phyloP scores from a whole-genome alignment of 768 basidiomycete genomes.

The Hydnum rufescens region DNA sequence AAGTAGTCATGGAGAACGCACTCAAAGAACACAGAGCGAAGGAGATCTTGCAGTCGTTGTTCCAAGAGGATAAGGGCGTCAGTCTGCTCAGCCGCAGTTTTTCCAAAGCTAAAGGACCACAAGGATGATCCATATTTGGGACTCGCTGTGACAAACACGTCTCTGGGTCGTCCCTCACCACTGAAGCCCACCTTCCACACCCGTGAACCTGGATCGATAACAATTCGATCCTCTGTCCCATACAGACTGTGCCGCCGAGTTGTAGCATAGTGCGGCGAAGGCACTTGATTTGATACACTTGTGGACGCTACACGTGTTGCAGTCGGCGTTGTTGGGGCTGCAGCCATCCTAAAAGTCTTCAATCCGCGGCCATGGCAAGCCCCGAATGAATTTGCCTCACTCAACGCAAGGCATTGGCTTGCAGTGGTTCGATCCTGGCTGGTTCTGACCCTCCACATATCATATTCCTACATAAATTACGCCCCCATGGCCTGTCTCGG shows the following conservation, averaged over 20 bases:
- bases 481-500: not conserved
- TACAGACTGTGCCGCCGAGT: constrained; percentile 84
- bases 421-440: not conserved
- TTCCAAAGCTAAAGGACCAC: constrained; percentile 1
- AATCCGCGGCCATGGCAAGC: too few relatives aligned
- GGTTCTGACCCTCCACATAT: not conserved
- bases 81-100: constrained; percentile 32
- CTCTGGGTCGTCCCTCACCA: constrained; percentile 78
- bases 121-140: constrained; percentile 20
- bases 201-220: constrained; percentile 85
- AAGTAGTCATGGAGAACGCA: constrained; percentile 22
- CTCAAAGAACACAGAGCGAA: constrained; percentile 73
- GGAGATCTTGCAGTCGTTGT: constrained; percentile 40
- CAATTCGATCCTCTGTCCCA: constrained; percentile 86
- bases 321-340: constrained; percentile 5
- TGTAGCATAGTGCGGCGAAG: constrained; percentile 66
- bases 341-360: constrained; percentile 6
- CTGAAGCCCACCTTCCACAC: constrained; percentile 98
- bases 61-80: constrained; percentile 62
- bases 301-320: constrained; percentile 3
- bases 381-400: too few relatives aligned
- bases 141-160: constrained; percentile 46
- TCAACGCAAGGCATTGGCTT: too few relatives aligned
- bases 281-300: constrained; percentile 4
- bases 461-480: too few relatives aligned